Conservation (phyloP, 2,329 filamentous ascomycete genomes). For the Fusarium stilboides region DNA sequence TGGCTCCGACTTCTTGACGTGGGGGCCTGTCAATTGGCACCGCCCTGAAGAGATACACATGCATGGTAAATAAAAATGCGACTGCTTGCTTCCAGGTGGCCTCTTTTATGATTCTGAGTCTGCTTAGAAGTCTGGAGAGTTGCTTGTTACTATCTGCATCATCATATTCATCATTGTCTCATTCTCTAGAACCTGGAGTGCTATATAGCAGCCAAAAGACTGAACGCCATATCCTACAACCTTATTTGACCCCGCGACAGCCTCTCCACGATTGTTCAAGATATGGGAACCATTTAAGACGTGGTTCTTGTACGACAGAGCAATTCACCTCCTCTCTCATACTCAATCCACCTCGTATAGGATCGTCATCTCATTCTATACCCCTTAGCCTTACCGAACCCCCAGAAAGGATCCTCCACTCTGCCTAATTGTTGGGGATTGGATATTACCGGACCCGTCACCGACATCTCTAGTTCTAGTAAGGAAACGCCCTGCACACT, state of each 20-base stretch:
- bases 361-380: background rate
- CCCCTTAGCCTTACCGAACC: constrained; percentile 7
- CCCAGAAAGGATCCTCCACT: constrained; percentile 31
- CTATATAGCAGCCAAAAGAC: background rate
- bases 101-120: background rate
- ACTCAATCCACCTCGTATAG: background rate
- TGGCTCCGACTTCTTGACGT: constrained; percentile 36
- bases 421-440: constrained; percentile 43
- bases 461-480: constrained; percentile 38
- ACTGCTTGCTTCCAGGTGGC: constrained; percentile 12
- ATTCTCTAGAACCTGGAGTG: background rate
- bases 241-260: constrained; percentile 36
- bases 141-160: background rate
- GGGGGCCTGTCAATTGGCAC: constrained; percentile 44
- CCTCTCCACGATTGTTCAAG: constrained; percentile 4
- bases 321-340: background rate
- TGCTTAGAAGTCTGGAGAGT: background rate
- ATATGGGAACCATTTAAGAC: constrained; percentile 32
- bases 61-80: constrained; percentile 25
- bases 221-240: constrained; percentile 20
- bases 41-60: constrained; percentile 34
- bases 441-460: constrained; percentile 41
- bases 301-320: constrained; percentile 5
- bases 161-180: background rate
- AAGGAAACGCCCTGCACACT: constrained; percentile 32